Percentiles rank a stretch among this genome's conserved stretches.
Evolutionary conservation across 179 eudicot species (phyloP).

Genomic region (Corrigiola litoralis): DNA sequence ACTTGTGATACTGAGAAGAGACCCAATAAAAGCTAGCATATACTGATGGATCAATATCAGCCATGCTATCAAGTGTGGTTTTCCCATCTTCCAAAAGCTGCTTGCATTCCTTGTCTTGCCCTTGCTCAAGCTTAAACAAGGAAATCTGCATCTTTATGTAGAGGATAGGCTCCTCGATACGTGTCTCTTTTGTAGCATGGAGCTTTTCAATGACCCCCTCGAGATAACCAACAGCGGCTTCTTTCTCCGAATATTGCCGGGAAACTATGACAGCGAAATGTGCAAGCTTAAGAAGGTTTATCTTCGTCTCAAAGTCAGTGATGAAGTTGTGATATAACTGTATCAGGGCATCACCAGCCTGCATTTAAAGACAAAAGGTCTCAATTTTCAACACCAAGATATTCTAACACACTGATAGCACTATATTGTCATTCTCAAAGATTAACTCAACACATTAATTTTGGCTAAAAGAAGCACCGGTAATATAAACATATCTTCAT

Average conservation of each 20-base stretch:
- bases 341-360: conserved; percentile 96
- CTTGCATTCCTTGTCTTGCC: conserved; percentile 86
- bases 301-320: conserved; percentile 93
- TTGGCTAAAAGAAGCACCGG: too few relatives aligned
- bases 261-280: conserved; percentile 96
- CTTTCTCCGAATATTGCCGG: conserved; percentile 82
- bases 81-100: conserved; percentile 85
- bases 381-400: background rate
- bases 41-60: conserved; percentile 95
- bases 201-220: conserved; percentile 90
- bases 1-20: conserved; percentile 87
- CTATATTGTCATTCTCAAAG: too few relatives aligned
- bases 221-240: conserved; percentile 78
- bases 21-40: conserved; percentile 92
- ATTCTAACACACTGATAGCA: too few relatives aligned
- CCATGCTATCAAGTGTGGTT: conserved; percentile 85
- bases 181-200: conserved; percentile 60
- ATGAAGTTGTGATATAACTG: conserved; percentile 94
- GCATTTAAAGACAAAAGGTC: conserved; percentile 18
- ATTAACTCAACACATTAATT: too few relatives aligned
- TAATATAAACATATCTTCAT: too few relatives aligned
- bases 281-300: conserved; percentile 97
- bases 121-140: conserved; percentile 70
- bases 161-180: conserved; percentile 85
- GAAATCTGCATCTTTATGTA: conserved; percentile 90